Percentiles rank a stretch among this genome's conserved stretches.
phyloP scores from a whole-genome alignment of 306 rosid genomes.

The Cyamopsis tetragonoloba region DNA sequence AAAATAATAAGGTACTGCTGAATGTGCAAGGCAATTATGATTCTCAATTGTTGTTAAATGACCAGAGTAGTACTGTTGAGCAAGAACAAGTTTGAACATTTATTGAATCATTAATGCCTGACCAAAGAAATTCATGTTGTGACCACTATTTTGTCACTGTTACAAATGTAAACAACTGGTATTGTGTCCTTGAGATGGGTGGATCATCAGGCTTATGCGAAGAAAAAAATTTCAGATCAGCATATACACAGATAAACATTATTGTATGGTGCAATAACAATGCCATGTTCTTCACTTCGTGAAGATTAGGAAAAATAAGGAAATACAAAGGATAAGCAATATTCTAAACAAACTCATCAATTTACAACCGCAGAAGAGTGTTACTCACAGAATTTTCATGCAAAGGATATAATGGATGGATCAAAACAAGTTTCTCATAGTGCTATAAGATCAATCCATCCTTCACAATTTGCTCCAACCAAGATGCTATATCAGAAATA shows the following conservation, averaged over 20 bases:
- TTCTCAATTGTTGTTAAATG: not conserved
- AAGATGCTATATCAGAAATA: constrained; percentile 61
- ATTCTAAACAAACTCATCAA: constrained; percentile 51
- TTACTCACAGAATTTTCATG: constrained; percentile 24
- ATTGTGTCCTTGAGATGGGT: not conserved
- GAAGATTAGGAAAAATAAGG: constrained; percentile 31
- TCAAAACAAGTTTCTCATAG: constrained; percentile 13
- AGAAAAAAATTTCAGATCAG: not conserved
- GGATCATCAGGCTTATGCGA: constrained; percentile 9
- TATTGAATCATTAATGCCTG: constrained; percentile 15
- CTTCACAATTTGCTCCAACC: constrained; percentile 82
- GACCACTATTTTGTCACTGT: not conserved
- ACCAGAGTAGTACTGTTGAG: not conserved
- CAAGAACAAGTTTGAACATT: constrained; percentile 9
- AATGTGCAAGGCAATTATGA: not conserved
- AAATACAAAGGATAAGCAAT: constrained; percentile 26
- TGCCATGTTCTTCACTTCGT: constrained; percentile 40
- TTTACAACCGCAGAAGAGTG: constrained; percentile 46
- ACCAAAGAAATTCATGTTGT: not conserved
- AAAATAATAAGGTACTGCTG: not conserved
- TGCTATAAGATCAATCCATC: constrained; percentile 62
- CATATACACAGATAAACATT: constrained; percentile 21
- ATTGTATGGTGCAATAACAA: constrained; percentile 31
- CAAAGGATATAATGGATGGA: not conserved
- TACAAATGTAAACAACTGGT: not conserved